phyloP scores from a whole-genome alignment of 352 stramenopile species.

The Globisporangium acanthophoron region DNA sequence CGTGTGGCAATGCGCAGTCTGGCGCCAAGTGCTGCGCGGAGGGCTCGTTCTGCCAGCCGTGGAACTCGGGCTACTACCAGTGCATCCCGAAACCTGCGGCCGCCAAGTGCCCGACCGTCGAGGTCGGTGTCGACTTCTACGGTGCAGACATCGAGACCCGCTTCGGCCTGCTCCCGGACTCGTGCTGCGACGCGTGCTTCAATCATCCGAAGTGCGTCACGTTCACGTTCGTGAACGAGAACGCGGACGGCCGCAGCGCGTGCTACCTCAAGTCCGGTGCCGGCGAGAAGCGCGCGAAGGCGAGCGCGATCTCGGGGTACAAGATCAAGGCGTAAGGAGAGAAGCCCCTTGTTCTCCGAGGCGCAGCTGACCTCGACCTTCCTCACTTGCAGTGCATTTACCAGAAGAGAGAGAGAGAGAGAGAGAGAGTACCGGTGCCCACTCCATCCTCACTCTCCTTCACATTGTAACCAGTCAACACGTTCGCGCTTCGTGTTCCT shows the following conservation, averaged over 20 bases:
- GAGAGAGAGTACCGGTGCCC: too few relatives aligned
- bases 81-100: conserved; percentile 25
- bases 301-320: conserved; percentile 36
- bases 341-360: neutral
- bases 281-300: conserved; percentile 20
- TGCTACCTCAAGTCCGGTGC: conserved; percentile 49
- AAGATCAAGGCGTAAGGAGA: conserved; percentile 18
- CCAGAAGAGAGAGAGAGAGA: too few relatives aligned
- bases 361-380: neutral
- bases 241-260: conserved; percentile 36
- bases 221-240: conserved; percentile 63
- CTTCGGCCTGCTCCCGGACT: conserved; percentile 31
- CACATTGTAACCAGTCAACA: too few relatives aligned
- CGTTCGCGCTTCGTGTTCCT: too few relatives aligned
- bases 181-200: conserved; percentile 47
- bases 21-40: conserved; percentile 34
- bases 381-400: neutral
- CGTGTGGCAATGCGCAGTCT: conserved; percentile 28
- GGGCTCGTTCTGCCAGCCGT: conserved; percentile 49
- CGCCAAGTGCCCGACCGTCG: conserved; percentile 32
- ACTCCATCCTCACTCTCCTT: too few relatives aligned
- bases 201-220: conserved; percentile 25
- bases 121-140: conserved; percentile 39
- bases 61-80: conserved; percentile 55
- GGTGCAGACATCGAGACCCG: conserved; percentile 36